Conservation (phyloP, 2,329 filamentous ascomycete genomes). For the Trichophyton schoenleinii region DNA sequence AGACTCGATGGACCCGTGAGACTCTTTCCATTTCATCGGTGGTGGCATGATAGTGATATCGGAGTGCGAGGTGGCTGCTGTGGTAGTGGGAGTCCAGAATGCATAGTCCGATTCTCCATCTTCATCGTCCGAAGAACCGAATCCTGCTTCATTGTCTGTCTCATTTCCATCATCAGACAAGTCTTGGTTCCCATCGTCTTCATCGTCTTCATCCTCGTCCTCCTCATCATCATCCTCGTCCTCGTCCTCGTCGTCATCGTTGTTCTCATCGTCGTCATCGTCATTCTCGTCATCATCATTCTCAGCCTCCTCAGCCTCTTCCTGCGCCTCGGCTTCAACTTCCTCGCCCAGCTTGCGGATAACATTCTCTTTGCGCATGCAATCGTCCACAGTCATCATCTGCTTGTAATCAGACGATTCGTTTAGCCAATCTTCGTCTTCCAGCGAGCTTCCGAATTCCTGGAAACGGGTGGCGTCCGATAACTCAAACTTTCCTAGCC, state of each 20-base stretch:
- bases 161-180: slow-evolving; percentile 53
- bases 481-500: slow-evolving; percentile 29
- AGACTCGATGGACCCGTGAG: slow-evolving; percentile 45
- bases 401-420: slow-evolving; percentile 50
- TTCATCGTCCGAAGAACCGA: slow-evolving; percentile 56
- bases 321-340: slow-evolving; percentile 73
- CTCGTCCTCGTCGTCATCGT: slow-evolving; percentile 42
- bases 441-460: slow-evolving; percentile 75
- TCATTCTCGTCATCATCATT: slow-evolving; percentile 34
- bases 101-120: slow-evolving; percentile 54
- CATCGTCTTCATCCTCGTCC: slow-evolving; percentile 34
- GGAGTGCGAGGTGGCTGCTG: slow-evolving; percentile 41
- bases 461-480: slow-evolving; percentile 52
- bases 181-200: slow-evolving; percentile 27
- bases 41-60: slow-evolving; percentile 27
- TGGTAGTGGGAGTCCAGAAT: slow-evolving; percentile 45
- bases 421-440: slow-evolving; percentile 85
- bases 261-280: slow-evolving; percentile 33
- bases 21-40: slow-evolving; percentile 37
- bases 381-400: slow-evolving; percentile 80
- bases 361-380: slow-evolving; percentile 74
- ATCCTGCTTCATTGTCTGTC: slow-evolving; percentile 65
- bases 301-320: slow-evolving; percentile 56
- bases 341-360: slow-evolving; percentile 79
- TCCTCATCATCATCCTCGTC: slow-evolving; percentile 55